phyloP scores from a whole-genome alignment of 768 basidiomycete genomes.

The Tulasnella sp. region DNA sequence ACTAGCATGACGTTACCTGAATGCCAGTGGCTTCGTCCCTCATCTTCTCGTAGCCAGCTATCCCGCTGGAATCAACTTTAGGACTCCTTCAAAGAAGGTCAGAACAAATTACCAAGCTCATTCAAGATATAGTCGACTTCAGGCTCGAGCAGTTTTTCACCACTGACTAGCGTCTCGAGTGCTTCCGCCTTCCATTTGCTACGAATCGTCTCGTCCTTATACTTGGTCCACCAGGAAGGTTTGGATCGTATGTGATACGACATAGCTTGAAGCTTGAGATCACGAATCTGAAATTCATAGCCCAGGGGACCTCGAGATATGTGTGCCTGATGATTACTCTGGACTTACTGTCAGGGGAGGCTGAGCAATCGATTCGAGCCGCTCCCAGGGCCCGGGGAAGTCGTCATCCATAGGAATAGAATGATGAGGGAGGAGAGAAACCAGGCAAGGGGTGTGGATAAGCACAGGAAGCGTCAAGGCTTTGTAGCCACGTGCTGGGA shows the following conservation, averaged over 20 bases:
- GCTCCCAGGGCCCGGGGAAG: too few species aligned
- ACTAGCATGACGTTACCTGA: neutral
- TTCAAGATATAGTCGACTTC: constrained; percentile 11
- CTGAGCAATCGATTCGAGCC: too few species aligned
- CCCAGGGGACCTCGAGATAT: too few species aligned
- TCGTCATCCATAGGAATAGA: too few species aligned
- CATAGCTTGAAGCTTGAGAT: neutral
- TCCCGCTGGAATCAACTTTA: neutral
- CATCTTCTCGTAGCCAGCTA: constrained; percentile 4
- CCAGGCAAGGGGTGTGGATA: too few species aligned
- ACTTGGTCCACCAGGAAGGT: constrained; percentile 13
- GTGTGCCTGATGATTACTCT: too few species aligned
- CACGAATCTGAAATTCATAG: neutral
- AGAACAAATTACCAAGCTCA: neutral
- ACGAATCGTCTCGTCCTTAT: neutral
- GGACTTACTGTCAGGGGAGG: too few species aligned
- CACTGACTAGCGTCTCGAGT: neutral
- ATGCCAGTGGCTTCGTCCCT: constrained; percentile 10
- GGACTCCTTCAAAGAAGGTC: neutral
- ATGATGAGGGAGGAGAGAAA: too few species aligned
- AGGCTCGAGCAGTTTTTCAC: neutral
- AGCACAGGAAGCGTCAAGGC: too few species aligned
- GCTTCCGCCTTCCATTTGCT: constrained; percentile 17
- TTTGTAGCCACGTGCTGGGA: too few species aligned
- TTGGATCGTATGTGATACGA: constrained; percentile 17